Conservation (phyloP, 2,329 filamentous ascomycete species). For the Aspergillus puulaauensis region DNA sequence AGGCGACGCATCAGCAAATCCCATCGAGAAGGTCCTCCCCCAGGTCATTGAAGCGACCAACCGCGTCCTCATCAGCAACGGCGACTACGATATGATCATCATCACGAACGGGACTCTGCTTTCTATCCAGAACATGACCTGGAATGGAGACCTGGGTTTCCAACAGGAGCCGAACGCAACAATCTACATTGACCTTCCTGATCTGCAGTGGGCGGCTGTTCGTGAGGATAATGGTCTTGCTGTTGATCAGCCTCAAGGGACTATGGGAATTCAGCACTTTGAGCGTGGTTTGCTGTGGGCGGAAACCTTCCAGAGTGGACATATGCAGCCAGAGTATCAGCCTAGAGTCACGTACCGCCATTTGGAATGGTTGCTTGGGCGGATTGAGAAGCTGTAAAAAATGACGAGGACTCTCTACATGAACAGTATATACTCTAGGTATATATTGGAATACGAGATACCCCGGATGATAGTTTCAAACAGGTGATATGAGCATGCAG, state of each 20-base stretch:
- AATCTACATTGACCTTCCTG: constrained; percentile 35
- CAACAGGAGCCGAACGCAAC: constrained; percentile 60
- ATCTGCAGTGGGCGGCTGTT: constrained; percentile 56
- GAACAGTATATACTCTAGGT: not conserved
- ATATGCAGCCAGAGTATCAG: constrained; percentile 61
- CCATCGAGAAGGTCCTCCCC: constrained; percentile 51
- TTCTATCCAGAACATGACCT: constrained; percentile 80
- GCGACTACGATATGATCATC: constrained; percentile 69
- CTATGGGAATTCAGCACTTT: constrained; percentile 69
- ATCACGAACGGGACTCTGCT: constrained; percentile 70
- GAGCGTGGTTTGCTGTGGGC: constrained; percentile 77
- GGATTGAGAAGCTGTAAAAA: constrained; percentile 26
- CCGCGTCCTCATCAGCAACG: constrained; percentile 73
- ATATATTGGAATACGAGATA: not conserved
- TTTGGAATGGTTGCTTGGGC: constrained; percentile 45
- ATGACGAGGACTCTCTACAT: too few relatives aligned
- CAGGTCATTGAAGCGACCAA: constrained; percentile 55
- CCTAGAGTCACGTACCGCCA: constrained; percentile 69
- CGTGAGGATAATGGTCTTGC: constrained; percentile 58
- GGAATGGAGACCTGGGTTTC: constrained; percentile 72
- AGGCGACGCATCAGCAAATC: constrained; percentile 50
- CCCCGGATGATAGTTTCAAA: too few relatives aligned
- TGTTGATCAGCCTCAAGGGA: constrained; percentile 63
- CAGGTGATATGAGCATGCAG: too few relatives aligned
- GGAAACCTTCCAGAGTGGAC: constrained; percentile 35